phyloP scores from a whole-genome alignment of 352 stramenopile species.

The Pythium aquatile region DNA sequence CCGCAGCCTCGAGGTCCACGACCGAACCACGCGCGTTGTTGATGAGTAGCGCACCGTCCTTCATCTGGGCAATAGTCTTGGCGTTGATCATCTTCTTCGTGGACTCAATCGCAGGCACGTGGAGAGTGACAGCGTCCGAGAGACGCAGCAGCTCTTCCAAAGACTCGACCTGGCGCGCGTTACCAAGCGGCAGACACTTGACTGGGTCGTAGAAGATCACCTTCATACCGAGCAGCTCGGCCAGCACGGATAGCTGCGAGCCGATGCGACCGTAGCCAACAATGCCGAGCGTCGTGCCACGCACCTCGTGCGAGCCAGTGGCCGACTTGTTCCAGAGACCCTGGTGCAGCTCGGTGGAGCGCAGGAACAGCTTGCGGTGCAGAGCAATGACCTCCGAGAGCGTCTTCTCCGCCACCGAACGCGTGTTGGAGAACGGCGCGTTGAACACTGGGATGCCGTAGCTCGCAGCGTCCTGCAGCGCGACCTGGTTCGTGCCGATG shows the following conservation, averaged over 20 bases:
- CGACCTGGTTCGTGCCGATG: constrained; percentile 84
- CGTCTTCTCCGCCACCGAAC: constrained; percentile 84
- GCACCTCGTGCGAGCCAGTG: constrained; percentile 76
- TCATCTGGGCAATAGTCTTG: constrained; percentile 89
- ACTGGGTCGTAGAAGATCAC: constrained; percentile 94
- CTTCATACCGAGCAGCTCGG: constrained; percentile 92
- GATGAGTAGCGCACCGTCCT: constrained; percentile 89
- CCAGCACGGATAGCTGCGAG: constrained; percentile 79
- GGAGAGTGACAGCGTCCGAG: constrained; percentile 94
- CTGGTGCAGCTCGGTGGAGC: constrained; percentile 72
- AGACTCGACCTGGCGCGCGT: constrained; percentile 81
- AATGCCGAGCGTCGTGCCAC: constrained; percentile 77
- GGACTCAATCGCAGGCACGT: constrained; percentile 93
- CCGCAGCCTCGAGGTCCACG: constrained; percentile 93
- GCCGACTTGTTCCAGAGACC: constrained; percentile 82
- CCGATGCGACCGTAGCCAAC: constrained; percentile 82
- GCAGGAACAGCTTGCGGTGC: constrained; percentile 80
- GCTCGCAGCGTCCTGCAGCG: constrained; percentile 50
- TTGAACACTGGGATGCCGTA: constrained; percentile 83
- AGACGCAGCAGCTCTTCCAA: constrained; percentile 81
- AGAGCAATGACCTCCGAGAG: constrained; percentile 78
- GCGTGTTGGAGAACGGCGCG: constrained; percentile 84
- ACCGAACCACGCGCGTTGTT: constrained; percentile 96
- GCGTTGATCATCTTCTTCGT: constrained; percentile 93
- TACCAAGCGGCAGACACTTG: constrained; percentile 72